Percentiles rank a stretch among this genome's conserved stretches.
These are phyloP conservation scores for Halteria grandinella DNA, from an alignment of 73 alveolate genomes.

Conservation along the genomic window DNA sequence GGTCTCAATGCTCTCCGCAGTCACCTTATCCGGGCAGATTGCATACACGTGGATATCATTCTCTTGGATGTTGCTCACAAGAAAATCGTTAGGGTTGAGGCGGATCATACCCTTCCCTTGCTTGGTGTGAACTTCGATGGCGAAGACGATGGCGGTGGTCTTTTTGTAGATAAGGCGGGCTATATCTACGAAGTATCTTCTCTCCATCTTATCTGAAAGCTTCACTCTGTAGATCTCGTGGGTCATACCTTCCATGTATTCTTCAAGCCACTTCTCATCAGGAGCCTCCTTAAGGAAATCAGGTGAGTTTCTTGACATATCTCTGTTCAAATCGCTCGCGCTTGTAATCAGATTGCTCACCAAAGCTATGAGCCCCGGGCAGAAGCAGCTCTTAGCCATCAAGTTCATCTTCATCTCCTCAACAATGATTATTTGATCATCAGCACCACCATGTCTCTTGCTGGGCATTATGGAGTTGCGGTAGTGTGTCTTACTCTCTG, in stretches of 20 bases:
- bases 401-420: constrained; percentile 90
- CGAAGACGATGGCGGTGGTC: constrained; percentile 83
- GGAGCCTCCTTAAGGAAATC: too few species aligned
- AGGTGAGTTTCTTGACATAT: too few species aligned
- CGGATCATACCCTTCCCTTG: constrained; percentile 80
- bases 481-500: constrained; percentile 94
- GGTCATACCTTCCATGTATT: constrained; percentile 84
- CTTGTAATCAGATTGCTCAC: constrained; percentile 74
- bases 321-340: too few species aligned
- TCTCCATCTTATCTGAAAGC: constrained; percentile 65
- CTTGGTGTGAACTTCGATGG: constrained; percentile 82
- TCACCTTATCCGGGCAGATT: constrained; percentile 65
- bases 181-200: constrained; percentile 68
- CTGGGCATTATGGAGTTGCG: constrained; percentile 76
- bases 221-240: constrained; percentile 85
- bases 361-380: constrained; percentile 86
- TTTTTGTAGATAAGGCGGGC: constrained; percentile 75
- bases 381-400: constrained; percentile 85
- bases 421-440: constrained; percentile 82
- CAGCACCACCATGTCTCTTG: too few species aligned
- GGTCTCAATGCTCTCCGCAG: constrained; percentile 66
- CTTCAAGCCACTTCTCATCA: constrained; percentile 83
- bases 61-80: constrained; percentile 54
- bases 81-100: constrained; percentile 79
- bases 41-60: constrained; percentile 63